These are phyloP conservation scores for Rhizophora apiculata DNA, from an alignment of 345 rosid species.

Conservation along the genomic window DNA sequence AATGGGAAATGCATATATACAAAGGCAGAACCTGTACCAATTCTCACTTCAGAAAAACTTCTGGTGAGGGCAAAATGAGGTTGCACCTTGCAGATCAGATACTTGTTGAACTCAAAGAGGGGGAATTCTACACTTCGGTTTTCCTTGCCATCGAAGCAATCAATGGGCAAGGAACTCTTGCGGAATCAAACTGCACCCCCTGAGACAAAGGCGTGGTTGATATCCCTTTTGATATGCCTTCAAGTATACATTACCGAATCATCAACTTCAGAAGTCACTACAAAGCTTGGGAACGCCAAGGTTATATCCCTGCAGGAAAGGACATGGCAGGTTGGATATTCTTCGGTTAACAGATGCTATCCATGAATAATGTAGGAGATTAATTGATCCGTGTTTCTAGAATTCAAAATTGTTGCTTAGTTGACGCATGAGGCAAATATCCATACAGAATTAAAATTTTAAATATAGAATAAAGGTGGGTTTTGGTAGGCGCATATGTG, in stretches of 20 bases:
- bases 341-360: neutral
- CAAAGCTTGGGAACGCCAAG: slow-evolving; percentile 74
- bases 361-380: no score
- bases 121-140: neutral
- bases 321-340: neutral
- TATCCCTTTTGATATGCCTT: no score
- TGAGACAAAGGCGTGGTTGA: no score
- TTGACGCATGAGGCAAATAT: no score
- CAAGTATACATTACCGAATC: slow-evolving; percentile 39
- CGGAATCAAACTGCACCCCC: no score
- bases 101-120: neutral
- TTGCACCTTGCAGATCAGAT: neutral
- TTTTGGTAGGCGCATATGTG: no score
- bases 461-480: no score
- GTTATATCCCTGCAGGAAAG: slow-evolving; percentile 70
- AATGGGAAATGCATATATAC: neutral
- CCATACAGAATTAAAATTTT: no score
- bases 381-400: no score
- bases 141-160: neutral
- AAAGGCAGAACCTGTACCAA: neutral
- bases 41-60: no score
- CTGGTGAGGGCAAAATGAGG: slow-evolving; percentile 7
- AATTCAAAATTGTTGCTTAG: no score
- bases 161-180: no score
- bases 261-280: slow-evolving; percentile 54